Evolutionary conservation across 2,329 filamentous ascomycete species (phyloP), one percentile per base, ranked within the genome.

Genomic region (Ascocoryne sarcoides): DNA sequence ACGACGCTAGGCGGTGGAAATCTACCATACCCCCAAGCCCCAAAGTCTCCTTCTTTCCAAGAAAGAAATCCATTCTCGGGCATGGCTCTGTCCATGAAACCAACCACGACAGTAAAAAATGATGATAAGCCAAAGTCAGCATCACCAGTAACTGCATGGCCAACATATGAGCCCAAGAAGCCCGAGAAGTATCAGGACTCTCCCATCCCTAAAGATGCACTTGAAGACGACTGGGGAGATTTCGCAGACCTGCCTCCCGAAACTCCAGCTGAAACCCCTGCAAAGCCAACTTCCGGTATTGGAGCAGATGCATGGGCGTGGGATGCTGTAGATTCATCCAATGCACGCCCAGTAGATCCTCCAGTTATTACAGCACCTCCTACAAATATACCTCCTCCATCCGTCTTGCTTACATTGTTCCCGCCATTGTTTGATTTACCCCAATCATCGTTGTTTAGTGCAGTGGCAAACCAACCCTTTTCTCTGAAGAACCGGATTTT

Each of bases 341-440:
- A 43, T 23, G 31, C 37, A 4, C 39, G 41, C 17, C 47, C 48
- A 30, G 23, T 12, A 26, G 23, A 7, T 26, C 23, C 23, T 7
- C 23, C 23, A 26, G 12, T 12, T 12, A 26, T 7, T 12, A 26
- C 7, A 26, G 23, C 23, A 26, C 52, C 55, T 28, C 57, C 55
- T 12, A 86, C 79, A 14, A 95, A 95, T 56, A 79, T 95, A 5
- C 90, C 90, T 8, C 90, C 90, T 4, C 90, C 90, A 1, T 85
- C 85, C 1, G 72, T 94, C 15, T 68, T 96, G 10, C 70, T 96
- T 16, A 79, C 84, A 7, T 62, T 87, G 5, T 87, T 95, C 49
- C 78, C 85, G 0, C 67, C 75, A 5, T 65, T 93, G 4, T 76
- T 95, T 45, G 69, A 74, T 15, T 68, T 80, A 19, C 79, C 81